Percentiles rank a stretch among this genome's conserved stretches.
These are phyloP conservation scores for Microcyclospora pomicola DNA, from an alignment of 2,329 filamentous ascomycete species.

Conservation along the genomic window DNA sequence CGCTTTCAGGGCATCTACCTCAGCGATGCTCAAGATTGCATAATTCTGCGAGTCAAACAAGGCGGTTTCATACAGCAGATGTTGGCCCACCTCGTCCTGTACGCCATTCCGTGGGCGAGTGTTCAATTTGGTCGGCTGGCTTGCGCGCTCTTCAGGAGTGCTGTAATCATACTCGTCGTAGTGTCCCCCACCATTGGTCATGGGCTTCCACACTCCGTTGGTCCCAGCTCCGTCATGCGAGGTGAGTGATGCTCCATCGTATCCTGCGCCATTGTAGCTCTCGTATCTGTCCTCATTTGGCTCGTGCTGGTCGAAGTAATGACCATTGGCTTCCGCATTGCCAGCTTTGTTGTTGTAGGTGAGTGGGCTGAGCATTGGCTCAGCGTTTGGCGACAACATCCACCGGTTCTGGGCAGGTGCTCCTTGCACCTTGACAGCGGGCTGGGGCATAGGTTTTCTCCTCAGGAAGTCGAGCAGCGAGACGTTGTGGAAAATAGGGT, in stretches of 20 bases:
- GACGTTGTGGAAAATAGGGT: too few species aligned
- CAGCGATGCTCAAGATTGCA: conserved; percentile 76
- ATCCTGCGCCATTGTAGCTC: conserved; percentile 17
- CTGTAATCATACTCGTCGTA: conserved; percentile 15
- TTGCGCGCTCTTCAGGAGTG: conserved; percentile 11
- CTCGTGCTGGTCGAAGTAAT: conserved; percentile 10
- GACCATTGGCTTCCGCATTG: conserved; percentile 13
- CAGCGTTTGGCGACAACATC: conserved; percentile 8
- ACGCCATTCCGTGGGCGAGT: conserved; percentile 15
- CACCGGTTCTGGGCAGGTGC: conserved; percentile 10
- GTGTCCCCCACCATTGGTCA: conserved; percentile 2
- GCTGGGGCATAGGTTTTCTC: conserved; percentile 10
- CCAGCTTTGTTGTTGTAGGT: conserved; percentile 3
- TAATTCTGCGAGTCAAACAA: conserved; percentile 76
- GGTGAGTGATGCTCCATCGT: conserved; percentile 8
- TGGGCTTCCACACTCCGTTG: too few species aligned
- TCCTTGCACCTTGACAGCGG: conserved; percentile 10
- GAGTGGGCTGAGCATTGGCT: conserved; percentile 2
- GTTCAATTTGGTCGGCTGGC: conserved; percentile 17
- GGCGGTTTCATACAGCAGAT: conserved; percentile 85
- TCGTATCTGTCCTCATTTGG: conserved; percentile 12
- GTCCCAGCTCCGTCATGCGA: too few species aligned
- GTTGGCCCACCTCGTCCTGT: conserved; percentile 58
- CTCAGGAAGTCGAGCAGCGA: too few species aligned
- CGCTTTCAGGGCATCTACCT: conserved; percentile 84